Base-by-base conservation (phyloP, 768 basidiomycete species). In the Pulveroboletus sp. region DNA sequence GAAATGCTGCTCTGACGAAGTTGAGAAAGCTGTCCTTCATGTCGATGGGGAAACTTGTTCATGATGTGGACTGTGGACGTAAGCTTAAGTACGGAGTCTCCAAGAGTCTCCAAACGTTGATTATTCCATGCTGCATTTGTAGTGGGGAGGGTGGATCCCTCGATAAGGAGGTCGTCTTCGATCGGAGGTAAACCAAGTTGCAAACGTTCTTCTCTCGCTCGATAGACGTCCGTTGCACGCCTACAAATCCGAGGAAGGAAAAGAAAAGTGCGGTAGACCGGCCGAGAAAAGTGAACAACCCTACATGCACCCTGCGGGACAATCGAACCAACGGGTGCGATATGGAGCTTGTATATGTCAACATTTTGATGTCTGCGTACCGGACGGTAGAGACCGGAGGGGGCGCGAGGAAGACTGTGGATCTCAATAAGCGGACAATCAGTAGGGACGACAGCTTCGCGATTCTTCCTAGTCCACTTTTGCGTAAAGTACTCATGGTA, bases 101-200 rank as follows among this genome's bases (percentile, higher is more conserved):
- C 93, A 7, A 94, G 72, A 0, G 90, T 93, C 65, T 95, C 93
- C 48, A 94, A 65, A 0, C 89, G 81, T 59, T 95, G 89, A 55
- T 93, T 94, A 66, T 77, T 89, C 69, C 80, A 90, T 8, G 78
- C 76, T 7, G 80, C 76, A 31, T 61, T 62, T 6, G 85, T 76
- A 32, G 75, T 74, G 1, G 92, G 93, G 10, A 91, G 70, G 1
- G 89, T 91, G 21, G 89, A 75, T 6, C 88, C 89, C 61, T 92
- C 84, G 2, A 83, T 73, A 39, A 92, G 73, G 7, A 80, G 71
- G 36, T 80, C 71, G 32, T 78, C 75, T 2, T 63, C 56, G 43
- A 92, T 79, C 1, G 76, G 67, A 3, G 88, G 86, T 18, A 93
- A 73, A 10, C 74, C 72, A 30, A 92, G 76, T 37, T 77, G 73